Base-by-base conservation (phyloP, 1,139 yeast species). In the Pichia sp. region DNA sequence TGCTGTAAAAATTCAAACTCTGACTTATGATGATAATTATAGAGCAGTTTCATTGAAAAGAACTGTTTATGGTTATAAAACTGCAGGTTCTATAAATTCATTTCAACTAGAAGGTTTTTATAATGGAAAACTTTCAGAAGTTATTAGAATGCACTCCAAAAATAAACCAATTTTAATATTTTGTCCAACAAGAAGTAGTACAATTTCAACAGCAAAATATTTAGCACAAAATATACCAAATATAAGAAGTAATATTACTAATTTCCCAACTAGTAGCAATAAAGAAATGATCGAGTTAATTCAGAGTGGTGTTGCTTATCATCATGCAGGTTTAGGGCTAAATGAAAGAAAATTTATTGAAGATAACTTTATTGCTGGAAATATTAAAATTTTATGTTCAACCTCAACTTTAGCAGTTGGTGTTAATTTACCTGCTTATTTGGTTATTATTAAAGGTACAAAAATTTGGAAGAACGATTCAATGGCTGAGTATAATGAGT, bases 371-470 rank as follows among this genome's bases (percentile, higher is more conserved):
- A 64, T 73, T 1, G 63, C 62, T 18, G 82, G 82, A 0, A 61
- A 64, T 2, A 62, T 78, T 16, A 69, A 66, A 50, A 66, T 77
- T 5, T 59, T 81, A 33, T 80, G 84, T 49, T 78, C 80, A 1
- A 81, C 86, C 0, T 78, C 84, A 0, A 81, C 99, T 1, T 76
- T 93, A 60, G 99, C 98, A 0, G 89, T 97, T 91, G 98, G 98
- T 62, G 97, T 93, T 39, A 93, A 93, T 64, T 75, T 93, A 57
- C 97, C 98, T 1, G 98, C 98, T 0, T 93, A 90, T 71, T 73
- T 93, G 61, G 99, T 93, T 8, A 82, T 93, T 49, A 87, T 93
- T 58, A 93, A 93, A 67, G 98, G 98, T 28, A 93, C 99, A 0
- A 93, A 87, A 64, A 84, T 0, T 66, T 81, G 54, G 83, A 50